Conservation (phyloP, 345 rosid genomes). For the Psidium friedrichsthalianum region DNA sequence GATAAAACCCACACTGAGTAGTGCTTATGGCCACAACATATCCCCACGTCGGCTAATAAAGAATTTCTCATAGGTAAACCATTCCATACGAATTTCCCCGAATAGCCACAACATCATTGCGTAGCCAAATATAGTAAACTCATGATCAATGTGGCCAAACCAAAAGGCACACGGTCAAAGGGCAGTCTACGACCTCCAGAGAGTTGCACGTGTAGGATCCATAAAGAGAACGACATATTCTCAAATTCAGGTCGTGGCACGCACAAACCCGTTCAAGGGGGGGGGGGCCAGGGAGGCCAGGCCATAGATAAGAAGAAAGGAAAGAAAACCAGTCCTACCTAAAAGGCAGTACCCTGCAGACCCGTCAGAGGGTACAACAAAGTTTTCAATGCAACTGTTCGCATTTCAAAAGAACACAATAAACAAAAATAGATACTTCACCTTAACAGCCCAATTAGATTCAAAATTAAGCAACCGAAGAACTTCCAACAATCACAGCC, state of each 20-base stretch:
- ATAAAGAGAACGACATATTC: neutral
- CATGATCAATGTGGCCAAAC: neutral
- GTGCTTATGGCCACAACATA: neutral
- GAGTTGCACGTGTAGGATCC: neutral
- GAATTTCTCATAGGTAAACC: neutral
- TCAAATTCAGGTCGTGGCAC: neutral
- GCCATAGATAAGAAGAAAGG: too few species aligned
- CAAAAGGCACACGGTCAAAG: neutral
- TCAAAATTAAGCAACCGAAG: neutral
- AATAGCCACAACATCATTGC: neutral
- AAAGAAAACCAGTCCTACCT: neutral
- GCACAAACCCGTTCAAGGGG: neutral
- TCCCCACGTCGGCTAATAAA: neutral
- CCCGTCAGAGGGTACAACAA: neutral
- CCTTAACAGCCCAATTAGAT: neutral
- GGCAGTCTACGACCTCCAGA: neutral
- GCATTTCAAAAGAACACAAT: neutral
- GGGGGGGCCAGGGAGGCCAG: too few species aligned
- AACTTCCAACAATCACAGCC: neutral
- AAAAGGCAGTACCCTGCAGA: neutral
- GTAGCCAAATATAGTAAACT: neutral
- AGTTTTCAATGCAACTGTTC: neutral
- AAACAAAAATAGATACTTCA: neutral
- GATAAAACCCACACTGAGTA: neutral
- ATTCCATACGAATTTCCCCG: neutral